These are phyloP conservation scores for Phaeosphaeriaceae sp. DNA, from an alignment of 2,329 filamentous ascomycete species.

Conservation along the genomic window DNA sequence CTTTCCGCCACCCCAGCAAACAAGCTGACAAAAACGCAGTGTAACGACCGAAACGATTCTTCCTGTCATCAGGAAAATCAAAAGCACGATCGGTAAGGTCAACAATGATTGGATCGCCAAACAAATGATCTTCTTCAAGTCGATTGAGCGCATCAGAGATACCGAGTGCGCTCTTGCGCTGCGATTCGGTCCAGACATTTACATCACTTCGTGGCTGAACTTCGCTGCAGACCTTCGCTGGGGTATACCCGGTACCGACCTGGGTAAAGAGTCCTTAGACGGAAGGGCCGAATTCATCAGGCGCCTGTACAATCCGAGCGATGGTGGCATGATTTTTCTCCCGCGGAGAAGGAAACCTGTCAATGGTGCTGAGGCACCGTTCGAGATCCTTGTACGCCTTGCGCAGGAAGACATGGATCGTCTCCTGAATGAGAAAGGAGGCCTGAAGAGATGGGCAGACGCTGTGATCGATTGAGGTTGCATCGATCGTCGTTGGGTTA, in stretches of 20 bases:
- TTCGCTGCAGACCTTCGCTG: constrained; percentile 41
- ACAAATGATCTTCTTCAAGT: constrained; percentile 41
- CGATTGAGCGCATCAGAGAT: constrained; percentile 36
- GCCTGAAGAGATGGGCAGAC: constrained; percentile 38
- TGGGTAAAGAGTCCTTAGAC: constrained; percentile 25
- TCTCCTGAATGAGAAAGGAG: constrained; percentile 35
- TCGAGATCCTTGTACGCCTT: constrained; percentile 44
- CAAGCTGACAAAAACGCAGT: constrained; percentile 27
- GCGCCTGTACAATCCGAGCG: constrained; percentile 35
- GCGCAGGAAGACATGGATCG: constrained; percentile 43
- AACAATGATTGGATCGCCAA: constrained; percentile 40
- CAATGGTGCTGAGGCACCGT: constrained; percentile 38
- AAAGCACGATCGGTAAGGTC: constrained; percentile 34
- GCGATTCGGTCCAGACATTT: constrained; percentile 41
- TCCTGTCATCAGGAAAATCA: constrained; percentile 33
- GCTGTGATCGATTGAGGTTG: constrained; percentile 34
- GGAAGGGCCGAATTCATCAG: constrained; percentile 45
- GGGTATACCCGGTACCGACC: constrained; percentile 43
- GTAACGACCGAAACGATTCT: constrained; percentile 41
- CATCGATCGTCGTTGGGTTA: background rate
- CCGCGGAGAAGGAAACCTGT: constrained; percentile 32
- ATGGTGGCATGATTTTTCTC: constrained; percentile 46
- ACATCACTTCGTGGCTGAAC: constrained; percentile 46
- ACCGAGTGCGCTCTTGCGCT: constrained; percentile 39
- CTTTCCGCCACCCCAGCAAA: constrained; percentile 7